Base-by-base conservation (phyloP, 164 flowering plant species). In the Macadamia integrifolia region DNA sequence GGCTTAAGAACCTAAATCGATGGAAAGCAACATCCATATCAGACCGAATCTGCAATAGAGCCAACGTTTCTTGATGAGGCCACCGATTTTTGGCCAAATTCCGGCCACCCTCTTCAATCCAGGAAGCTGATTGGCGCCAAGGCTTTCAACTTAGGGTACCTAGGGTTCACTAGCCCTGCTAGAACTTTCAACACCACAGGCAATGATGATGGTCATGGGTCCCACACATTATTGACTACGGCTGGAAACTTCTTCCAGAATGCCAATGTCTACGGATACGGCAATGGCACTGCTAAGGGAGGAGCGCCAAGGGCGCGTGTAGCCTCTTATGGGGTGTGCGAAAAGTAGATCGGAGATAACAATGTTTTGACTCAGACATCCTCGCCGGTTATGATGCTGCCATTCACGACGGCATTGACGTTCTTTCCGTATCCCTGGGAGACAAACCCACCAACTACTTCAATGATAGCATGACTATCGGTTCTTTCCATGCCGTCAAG, bases 401-500 rank as follows among this genome's bases (percentile, higher is more conserved):
- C 0, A 88, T 86, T 15, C 52, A 66, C 0, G 91, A 87, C 59
- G 89, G 91, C 4, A 87, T 85, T 1, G 80, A 85, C 61, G 82
- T 86, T 30, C 61, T 83, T 0, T 82, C 87, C 0, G 75, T 79
- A 0, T 87, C 89, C 1, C 72, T 83, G 0, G 87, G 88, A 2
- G 79, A 81, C 1, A 56, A 11, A 0, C 62, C 88, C 6, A 11
- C 6, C 0, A 82, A 81, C 13, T 86, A 80, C 65, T 63, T 75
- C 46, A 18, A 61, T 1, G 90, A 86, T 60, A 80, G 68, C 3
- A 60, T 86, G 5, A 67, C 93, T 7, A 85, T 90, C 4, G 96
- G 89, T 0, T 69, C 91, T 3, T 86, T 90, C 75, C 93, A 88
- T 65, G 96, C 96, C 3, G 77, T 78, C 1, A 77, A 62, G 77